Conservation (phyloP, 371 early-diverging fungal species). For the Lichtheimia ornata region DNA sequence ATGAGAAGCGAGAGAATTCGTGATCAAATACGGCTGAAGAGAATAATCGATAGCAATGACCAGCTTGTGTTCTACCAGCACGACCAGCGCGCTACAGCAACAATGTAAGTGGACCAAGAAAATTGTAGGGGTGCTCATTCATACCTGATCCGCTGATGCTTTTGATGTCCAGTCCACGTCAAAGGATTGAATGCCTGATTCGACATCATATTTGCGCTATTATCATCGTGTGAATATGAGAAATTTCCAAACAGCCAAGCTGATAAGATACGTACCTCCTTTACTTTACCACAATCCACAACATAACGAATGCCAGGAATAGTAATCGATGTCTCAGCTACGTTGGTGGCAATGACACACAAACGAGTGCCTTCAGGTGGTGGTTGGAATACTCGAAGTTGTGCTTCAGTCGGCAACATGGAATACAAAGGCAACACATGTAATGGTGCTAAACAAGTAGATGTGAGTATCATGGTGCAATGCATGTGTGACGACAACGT, state of each 20-base stretch:
- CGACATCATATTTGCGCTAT: conserved; percentile 73
- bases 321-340: conserved; percentile 99
- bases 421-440: conserved; percentile 94
- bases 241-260: background rate
- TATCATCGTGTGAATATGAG: background rate
- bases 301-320: conserved; percentile 98
- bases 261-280: conserved; percentile 54
- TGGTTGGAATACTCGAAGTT: conserved; percentile 86
- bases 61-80: conserved; percentile 97
- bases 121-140: background rate
- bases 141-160: conserved; percentile 83
- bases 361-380: conserved; percentile 90
- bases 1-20: conserved; percentile 84
- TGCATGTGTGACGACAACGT: background rate
- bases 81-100: conserved; percentile 92
- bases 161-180: conserved; percentile 93
- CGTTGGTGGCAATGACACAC: conserved; percentile 98
- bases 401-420: conserved; percentile 85
- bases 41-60: conserved; percentile 97
- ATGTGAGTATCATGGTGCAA: background rate
- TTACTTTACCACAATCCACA: conserved; percentile 96
- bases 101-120: background rate
- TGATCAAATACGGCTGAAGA: conserved; percentile 93
- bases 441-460: conserved; percentile 50
- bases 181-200: conserved; percentile 86